Conservation (phyloP, 441 rosid genomes). For the Corymbia citriodora region DNA sequence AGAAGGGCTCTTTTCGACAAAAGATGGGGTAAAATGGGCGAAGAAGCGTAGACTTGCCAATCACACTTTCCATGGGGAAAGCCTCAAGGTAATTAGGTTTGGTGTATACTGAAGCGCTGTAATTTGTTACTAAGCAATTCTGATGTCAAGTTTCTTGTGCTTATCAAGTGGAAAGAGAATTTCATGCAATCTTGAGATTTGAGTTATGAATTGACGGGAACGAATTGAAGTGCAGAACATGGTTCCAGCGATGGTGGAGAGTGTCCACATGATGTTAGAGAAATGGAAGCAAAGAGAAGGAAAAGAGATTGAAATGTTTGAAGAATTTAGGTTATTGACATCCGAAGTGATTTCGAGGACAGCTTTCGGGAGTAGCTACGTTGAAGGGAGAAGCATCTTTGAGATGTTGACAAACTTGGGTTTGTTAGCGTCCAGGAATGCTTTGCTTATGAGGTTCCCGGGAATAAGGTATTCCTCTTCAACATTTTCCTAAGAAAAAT, state of each 20-base stretch:
- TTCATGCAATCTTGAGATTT: neutral
- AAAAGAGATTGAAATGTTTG: slow-evolving; percentile 24
- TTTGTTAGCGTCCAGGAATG: neutral
- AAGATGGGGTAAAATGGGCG: slow-evolving; percentile 26
- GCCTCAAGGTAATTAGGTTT: slow-evolving; percentile 20
- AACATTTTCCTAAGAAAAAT: neutral
- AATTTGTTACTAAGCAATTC: neutral
- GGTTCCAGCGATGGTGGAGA: neutral
- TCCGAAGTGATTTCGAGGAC: neutral
- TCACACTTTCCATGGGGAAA: slow-evolving; percentile 30
- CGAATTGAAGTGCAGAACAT: slow-evolving; percentile 26
- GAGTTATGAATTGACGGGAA: neutral
- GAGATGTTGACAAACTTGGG: slow-evolving; percentile 11
- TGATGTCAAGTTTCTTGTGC: slow-evolving; percentile 1
- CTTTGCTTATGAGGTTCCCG: neutral
- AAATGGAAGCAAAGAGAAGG: neutral
- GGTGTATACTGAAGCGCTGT: neutral
- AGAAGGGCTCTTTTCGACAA: slow-evolving; percentile 19
- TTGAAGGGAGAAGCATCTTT: slow-evolving; percentile 17
- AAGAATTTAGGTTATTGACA: slow-evolving; percentile 17
- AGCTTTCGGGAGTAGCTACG: slow-evolving; percentile 7
- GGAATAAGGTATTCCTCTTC: neutral
- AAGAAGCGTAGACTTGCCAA: slow-evolving; percentile 27
- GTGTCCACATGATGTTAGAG: neutral
- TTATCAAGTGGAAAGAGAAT: neutral